Evolutionary conservation across 1,284 basidiomycete genomes (phyloP), one percentile per base, ranked within the genome.

Genomic region (Filobasidium uniguttulatum): DNA sequence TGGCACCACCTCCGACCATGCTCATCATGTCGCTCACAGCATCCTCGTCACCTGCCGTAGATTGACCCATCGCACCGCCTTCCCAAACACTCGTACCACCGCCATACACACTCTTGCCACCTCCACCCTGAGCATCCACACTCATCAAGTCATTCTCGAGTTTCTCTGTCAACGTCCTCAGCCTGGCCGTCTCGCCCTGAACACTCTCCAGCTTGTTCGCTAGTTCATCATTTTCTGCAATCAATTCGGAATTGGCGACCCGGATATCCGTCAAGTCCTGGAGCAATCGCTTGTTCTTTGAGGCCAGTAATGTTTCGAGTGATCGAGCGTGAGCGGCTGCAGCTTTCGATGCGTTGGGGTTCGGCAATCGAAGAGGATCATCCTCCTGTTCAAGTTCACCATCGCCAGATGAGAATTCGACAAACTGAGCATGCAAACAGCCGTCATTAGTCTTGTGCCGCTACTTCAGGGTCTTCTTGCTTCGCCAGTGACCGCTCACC

Each of bases 251-350:
- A 60, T 85, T 83, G 0, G 88, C 72, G 49, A 90, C 82, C 50
- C 91, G 76, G 60, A 96, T 80, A 58, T 82, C 88, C 2, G 93
- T 93, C 35, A 97, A 71, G 62, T 97, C 89, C 59, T 97, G 90
- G 38, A 89, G 76, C n/a, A 98, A 78, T 43, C 84, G 80, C 62
- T 87, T 86, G 70, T 97, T 98, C 74, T 96, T 97, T 44, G 79
- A 81, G 2, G 91, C 85, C 25, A 98, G 77, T 1, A 97, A 78
- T 23, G 80, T 79, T 67, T 98, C 93, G 1, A 98, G 77, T 0
- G 89, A 86, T 64, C 82, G 83, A 20, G 79, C 83, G 31, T 79
- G 78, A 52, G 82, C 78, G 25, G 66, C 65, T 59, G 83, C 86
- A 30, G 81, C 78, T 61, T 87, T 87, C 49, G 80, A 78, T 10